Base-by-base conservation (phyloP, 2,329 filamentous ascomycete species). In the Huntiella decipiens region DNA sequence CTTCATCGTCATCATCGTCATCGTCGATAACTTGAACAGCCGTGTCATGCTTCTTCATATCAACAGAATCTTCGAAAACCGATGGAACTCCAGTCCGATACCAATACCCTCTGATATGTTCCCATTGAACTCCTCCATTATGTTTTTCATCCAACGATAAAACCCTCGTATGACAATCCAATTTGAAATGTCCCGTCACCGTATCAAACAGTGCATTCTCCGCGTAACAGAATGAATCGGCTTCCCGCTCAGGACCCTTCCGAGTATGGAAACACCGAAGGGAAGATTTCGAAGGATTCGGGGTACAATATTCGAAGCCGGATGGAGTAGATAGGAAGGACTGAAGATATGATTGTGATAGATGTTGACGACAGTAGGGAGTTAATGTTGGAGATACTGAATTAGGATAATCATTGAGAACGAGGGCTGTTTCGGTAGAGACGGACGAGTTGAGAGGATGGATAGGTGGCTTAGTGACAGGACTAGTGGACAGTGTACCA, bases 31-130 rank as follows among this genome's bases (percentile, higher is more conserved):
- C 12, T 4, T 36, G 34, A 12, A n/a, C 17, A 16, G 5, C 15
- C 10, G 45, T 43, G 7, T 7, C 8, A 28, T 7, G 22, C 22
- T 15, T 5, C 12, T 15, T 12, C 36, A 56, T 42, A 1, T 44
- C 40, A 5, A 57, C 36, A 19, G 45, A 53, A 11, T 54, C 35
- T 5, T 51, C 36, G 10, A 60, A 51, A 15, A 59, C 48, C 4
- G 51, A 32, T 4, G 47, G 40, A 1, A 58, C 56, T 3, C 58
- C 58, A 1, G 59, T 61, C 2, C 53, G 48, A 49, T 59, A 60
- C 57, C 53, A 57, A 50, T 60, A 61, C 4, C 22, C 37, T 10
- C 45, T 42, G 35, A 60, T 52, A 3, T 44, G 12, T 2, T 32
- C 5, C 11, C 36, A 38, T 10, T 22, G 22, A n/a, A 47, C 10